Base-by-base conservation (phyloP, 257 asterid genomes). In the Petunia secreta region DNA sequence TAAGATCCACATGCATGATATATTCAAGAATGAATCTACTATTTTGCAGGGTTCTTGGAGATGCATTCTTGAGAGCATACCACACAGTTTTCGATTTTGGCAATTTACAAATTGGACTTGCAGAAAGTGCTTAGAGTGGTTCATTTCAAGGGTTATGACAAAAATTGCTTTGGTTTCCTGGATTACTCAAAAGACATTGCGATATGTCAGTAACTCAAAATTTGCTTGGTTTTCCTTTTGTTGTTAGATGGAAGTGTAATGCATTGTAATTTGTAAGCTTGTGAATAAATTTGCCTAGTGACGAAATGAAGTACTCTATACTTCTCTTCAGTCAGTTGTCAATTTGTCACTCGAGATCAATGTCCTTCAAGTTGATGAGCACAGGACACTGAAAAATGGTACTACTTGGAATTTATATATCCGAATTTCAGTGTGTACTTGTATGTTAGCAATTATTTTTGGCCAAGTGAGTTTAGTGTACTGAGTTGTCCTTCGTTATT, bases 81-180 rank as follows among this genome's bases (percentile, higher is more conserved):
- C 88, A 85, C 83, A 80, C 88, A 2, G 75, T 85, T 16, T 85
- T 83, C 8, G 86, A 85, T 76, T 85, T 83, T 62, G 88, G 84
- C 8, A 83, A 80, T 74, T 46, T 34, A n/a, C 81, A 54, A 83
- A 60, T 85, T 4, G 88, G 88, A 38, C 82, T 85, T 77, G 88
- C 88, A n/a, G 78, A 85, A 68, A 77, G 82, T 66, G 80, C 74
- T 9, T 83, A 80, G 44, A 59, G 7, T 34, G 77, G 77, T 34
- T 25, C 25, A 25, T 25, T 71, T 71, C 60, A 34, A 48, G 77
- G 9, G 41, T 46, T 46, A 37, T 4, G 25, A 69, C 43, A 25
- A 43, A 25, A 9, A 16, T 8, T 16, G 0, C 57, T 54, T 13
- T 16, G 16, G 6, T 48, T 3, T 48, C 53, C 53, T 6, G 10